Evolutionary conservation across 1,284 basidiomycete genomes (phyloP).

Genomic region (Apiotrichum akiyoshidainum): DNA sequence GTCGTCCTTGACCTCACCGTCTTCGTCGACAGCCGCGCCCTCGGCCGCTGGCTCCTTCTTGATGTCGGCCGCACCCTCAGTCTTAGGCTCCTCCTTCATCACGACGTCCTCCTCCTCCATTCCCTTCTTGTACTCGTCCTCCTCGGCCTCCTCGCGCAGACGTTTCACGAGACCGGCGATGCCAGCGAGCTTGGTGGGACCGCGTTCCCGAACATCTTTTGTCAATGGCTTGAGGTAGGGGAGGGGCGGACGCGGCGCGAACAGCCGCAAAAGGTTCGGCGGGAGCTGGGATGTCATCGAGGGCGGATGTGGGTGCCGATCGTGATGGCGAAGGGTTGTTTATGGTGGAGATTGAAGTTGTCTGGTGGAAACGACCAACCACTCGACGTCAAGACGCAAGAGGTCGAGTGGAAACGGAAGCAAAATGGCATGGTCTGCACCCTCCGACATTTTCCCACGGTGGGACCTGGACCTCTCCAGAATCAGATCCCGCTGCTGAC

Average conservation of each 20-base stretch:
- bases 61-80: constrained; percentile 47
- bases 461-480: too few species aligned
- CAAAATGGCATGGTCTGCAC: too few species aligned
- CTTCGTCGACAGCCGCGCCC: constrained; percentile 62
- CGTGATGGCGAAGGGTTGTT: neutral
- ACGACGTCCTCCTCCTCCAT: constrained; percentile 19
- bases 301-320: neutral
- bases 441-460: too few species aligned
- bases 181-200: constrained; percentile 66
- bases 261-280: constrained; percentile 89
- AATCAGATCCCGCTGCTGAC: too few species aligned
- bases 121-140: constrained; percentile 48
- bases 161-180: constrained; percentile 69
- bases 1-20: constrained; percentile 13
- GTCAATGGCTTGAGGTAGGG: constrained; percentile 79
- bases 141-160: constrained; percentile 72
- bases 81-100: constrained; percentile 46
- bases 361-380: neutral
- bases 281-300: constrained; percentile 75
- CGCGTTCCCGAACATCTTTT: constrained; percentile 71
- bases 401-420: too few species aligned
- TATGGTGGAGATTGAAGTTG: neutral
- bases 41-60: constrained; percentile 53
- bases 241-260: constrained; percentile 82
- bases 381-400: too few species aligned